Percentiles rank a stretch among this genome's conserved stretches.
These are phyloP conservation scores for Persicaria tinctoria DNA, from an alignment of 148 eudicot genomes.

Conservation along the genomic window DNA sequence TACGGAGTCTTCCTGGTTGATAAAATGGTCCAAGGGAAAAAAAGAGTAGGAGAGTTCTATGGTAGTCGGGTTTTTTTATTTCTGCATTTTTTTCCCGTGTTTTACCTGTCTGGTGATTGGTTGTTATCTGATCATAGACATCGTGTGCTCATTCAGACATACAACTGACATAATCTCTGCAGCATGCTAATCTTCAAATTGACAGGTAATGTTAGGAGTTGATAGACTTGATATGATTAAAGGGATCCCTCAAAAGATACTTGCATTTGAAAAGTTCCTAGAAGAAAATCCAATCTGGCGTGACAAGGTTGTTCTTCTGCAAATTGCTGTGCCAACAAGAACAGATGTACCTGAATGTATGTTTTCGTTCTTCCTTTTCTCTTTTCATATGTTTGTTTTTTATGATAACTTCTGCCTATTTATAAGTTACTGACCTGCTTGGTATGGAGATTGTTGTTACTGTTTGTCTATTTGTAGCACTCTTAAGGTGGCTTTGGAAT, in stretches of 20 bases:
- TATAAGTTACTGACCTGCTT: not conserved
- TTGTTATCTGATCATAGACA: not conserved
- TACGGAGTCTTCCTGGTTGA: not conserved
- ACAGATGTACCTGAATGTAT: constrained; percentile 98
- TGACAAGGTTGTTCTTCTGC: constrained; percentile 89
- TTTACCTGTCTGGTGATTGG: not conserved
- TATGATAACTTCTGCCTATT: not conserved
- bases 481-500: not conserved
- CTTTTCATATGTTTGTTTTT: not conserved
- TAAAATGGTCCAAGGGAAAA: not conserved
- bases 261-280: constrained; percentile 91
- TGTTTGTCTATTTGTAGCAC: not conserved
- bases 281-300: constrained; percentile 81
- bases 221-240: constrained; percentile 99
- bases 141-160: not conserved
- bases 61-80: not conserved
- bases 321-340: constrained; percentile 98
- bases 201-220: constrained; percentile 93
- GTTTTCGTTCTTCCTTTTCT: constrained; percentile 16
- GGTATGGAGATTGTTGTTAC: not conserved
- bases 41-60: not conserved
- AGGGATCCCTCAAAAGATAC: constrained; percentile 95
- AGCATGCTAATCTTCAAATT: constrained; percentile 4
- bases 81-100: not conserved
- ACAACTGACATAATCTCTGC: not conserved